A percentile compares a stretch with the other conserved stretches of the same genome.
These are phyloP conservation scores for Rhizodiscina lignyota DNA, from an alignment of 495 filamentous ascomycete species.

Conservation along the genomic window DNA sequence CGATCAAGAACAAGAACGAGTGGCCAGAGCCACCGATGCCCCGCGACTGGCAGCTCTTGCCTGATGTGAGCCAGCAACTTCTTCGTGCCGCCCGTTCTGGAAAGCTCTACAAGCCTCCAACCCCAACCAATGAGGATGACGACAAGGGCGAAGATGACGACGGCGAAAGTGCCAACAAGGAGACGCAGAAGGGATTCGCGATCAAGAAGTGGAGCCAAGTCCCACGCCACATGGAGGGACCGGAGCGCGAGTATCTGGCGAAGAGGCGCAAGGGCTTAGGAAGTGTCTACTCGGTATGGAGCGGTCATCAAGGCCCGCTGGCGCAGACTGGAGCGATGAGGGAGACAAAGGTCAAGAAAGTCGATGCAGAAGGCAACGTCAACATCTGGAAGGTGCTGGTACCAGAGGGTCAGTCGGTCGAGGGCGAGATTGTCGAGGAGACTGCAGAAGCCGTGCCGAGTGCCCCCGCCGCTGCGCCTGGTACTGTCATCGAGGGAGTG, in stretches of 20 bases:
- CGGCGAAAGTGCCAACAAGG: conserved; percentile 27
- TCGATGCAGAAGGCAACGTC: conserved; percentile 61
- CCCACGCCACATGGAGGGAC: conserved; percentile 56
- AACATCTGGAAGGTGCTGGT: conserved; percentile 69
- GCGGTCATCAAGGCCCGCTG: neutral
- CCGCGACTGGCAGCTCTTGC: conserved; percentile 67
- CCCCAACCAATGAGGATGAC: conserved; percentile 24
- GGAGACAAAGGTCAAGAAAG: conserved; percentile 59
- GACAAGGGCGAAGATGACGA: conserved; percentile 29
- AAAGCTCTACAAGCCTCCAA: conserved; percentile 42
- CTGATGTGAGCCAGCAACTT: conserved; percentile 58
- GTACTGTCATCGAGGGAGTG: conserved; percentile 44
- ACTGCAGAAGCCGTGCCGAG: conserved; percentile 21
- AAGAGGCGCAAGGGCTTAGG: conserved; percentile 71
- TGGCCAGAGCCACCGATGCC: conserved; percentile 58
- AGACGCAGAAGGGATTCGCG: conserved; percentile 41
- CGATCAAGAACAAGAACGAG: conserved; percentile 23
- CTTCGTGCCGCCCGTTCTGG: conserved; percentile 67
- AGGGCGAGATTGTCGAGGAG: conserved; percentile 59
- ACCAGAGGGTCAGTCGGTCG: conserved; percentile 62
- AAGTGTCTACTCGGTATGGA: conserved; percentile 9
- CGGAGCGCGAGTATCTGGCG: conserved; percentile 66
- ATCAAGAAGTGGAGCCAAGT: conserved; percentile 65
- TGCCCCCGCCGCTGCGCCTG: conserved; percentile 34
- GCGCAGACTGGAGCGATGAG: conserved; percentile 32